phyloP scores from a whole-genome alignment of 495 filamentous ascomycete species.

The Aspergillus indologenus region DNA sequence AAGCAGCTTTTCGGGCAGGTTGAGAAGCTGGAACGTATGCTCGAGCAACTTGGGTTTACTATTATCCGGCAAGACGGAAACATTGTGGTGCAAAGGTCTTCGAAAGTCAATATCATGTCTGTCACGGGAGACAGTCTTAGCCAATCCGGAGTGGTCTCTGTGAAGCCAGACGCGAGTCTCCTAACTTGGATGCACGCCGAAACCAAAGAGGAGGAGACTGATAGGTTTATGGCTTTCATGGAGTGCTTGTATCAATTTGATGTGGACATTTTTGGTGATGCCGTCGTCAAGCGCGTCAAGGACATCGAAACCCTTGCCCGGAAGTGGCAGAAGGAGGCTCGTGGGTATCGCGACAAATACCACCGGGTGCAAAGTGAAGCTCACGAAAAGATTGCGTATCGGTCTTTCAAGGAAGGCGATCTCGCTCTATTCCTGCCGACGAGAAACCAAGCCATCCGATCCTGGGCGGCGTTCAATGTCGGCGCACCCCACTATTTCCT shows the following conservation, averaged over 20 bases:
- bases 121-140: conserved; percentile 56
- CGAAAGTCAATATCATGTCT: conserved; percentile 61
- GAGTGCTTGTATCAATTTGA: conserved; percentile 70
- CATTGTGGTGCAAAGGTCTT: conserved; percentile 74
- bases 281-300: conserved; percentile 78
- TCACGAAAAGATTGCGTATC: conserved; percentile 95
- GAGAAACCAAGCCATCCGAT: conserved; percentile 84
- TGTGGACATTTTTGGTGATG: conserved; percentile 75
- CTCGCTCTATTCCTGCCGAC: conserved; percentile 94
- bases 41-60: conserved; percentile 82
- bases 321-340: conserved; percentile 85
- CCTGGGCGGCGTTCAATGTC: conserved; percentile 98
- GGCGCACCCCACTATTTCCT: conserved; percentile 96
- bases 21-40: conserved; percentile 68
- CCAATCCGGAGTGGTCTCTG: conserved; percentile 54
- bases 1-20: conserved; percentile 75
- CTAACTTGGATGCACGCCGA: conserved; percentile 75
- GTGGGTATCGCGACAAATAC: conserved; percentile 82
- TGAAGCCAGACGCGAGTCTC: conserved; percentile 58
- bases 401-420: conserved; percentile 94
- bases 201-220: conserved; percentile 62
- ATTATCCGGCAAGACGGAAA: conserved; percentile 68
- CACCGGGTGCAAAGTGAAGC: conserved; percentile 81
- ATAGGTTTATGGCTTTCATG: conserved; percentile 69
- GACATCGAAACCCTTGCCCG: conserved; percentile 86